These are phyloP conservation scores for Rhynchospora pubera DNA, from an alignment of 176 grass and related monocot species.

Conservation along the genomic window DNA sequence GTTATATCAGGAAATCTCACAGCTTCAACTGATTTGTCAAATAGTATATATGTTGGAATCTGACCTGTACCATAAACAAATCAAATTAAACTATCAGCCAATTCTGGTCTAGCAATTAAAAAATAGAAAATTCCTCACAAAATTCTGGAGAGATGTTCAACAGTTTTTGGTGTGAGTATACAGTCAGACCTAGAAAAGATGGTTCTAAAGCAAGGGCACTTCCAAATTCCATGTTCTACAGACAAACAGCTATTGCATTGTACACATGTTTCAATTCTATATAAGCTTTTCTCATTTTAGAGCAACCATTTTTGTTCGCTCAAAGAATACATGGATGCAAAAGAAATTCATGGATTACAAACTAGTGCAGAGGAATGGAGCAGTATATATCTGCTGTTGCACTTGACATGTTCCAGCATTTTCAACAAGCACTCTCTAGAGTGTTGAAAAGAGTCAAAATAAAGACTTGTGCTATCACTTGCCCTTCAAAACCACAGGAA, in stretches of 20 bases:
- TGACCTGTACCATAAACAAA: slow-evolving; percentile 49
- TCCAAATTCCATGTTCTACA: background rate
- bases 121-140: background rate
- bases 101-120: background rate
- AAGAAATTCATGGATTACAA: no score
- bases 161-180: background rate
- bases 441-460: no score
- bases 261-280: no score
- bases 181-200: background rate
- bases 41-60: slow-evolving; percentile 92
- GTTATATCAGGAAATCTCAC: slow-evolving; percentile 63
- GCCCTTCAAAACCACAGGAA: background rate
- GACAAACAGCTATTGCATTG: background rate
- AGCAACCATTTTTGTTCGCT: no score
- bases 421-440: no score
- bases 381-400: no score
- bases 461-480: background rate
- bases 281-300: no score
- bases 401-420: no score
- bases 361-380: no score
- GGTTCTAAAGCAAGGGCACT: background rate
- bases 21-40: slow-evolving; percentile 76
- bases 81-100: background rate
- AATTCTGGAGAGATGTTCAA: background rate
- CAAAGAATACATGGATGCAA: no score